These are phyloP conservation scores for Phytopythium kandeliae DNA, from an alignment of 352 stramenopile species.

Conservation along the genomic window DNA sequence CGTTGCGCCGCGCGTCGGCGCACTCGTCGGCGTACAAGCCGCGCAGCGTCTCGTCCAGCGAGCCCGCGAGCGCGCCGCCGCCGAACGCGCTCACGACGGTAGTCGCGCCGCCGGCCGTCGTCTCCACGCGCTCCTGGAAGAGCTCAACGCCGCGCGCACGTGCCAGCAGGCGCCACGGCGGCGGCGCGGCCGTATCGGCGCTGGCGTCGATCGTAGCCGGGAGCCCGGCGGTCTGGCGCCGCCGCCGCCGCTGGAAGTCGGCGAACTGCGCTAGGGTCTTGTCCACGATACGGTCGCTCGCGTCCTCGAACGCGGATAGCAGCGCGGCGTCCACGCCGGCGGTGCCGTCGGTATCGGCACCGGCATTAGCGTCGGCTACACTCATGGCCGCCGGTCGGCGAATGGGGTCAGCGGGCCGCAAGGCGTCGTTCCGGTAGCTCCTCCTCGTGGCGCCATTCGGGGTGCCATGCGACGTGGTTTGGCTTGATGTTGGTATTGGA, in stretches of 20 bases:
- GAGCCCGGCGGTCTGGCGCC: too few relatives aligned
- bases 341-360: too few relatives aligned
- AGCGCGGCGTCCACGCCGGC: slow-evolving; percentile 2
- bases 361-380: too few relatives aligned
- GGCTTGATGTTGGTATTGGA: background rate
- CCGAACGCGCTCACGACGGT: slow-evolving; percentile 56
- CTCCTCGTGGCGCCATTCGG: too few relatives aligned
- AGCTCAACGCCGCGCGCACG: slow-evolving; percentile 37
- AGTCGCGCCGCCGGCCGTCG: slow-evolving; percentile 3
- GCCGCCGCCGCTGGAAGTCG: slow-evolving; percentile 33
- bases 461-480: background rate
- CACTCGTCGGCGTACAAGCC: slow-evolving; percentile 41
- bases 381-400: too few relatives aligned
- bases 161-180: slow-evolving; percentile 35
- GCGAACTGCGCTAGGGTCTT: slow-evolving; percentile 47
- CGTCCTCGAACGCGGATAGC: slow-evolving; percentile 33
- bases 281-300: slow-evolving; percentile 48
- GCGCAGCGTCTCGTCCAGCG: slow-evolving; percentile 42
- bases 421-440: too few relatives aligned
- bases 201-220: too few relatives aligned
- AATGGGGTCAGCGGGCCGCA: too few relatives aligned
- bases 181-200: slow-evolving; percentile 19
- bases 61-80: slow-evolving; percentile 31
- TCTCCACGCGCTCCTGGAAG: slow-evolving; percentile 46
- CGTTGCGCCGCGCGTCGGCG: slow-evolving; percentile 34